Conservation (phyloP, 1,284 basidiomycete genomes). For the Trametes versicolor region DNA sequence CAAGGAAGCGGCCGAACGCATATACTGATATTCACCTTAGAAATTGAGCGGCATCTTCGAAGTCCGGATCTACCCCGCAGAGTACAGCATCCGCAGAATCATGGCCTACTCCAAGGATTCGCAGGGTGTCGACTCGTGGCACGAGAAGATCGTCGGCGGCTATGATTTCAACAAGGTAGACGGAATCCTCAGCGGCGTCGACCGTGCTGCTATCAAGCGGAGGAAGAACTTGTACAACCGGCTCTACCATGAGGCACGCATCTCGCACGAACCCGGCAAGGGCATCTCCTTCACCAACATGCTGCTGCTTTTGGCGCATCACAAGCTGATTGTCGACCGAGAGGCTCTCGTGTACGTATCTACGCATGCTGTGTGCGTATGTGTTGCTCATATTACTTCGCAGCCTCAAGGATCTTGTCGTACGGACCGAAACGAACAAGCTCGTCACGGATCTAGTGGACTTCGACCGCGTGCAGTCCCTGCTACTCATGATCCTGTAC, state of each 20-base stretch:
- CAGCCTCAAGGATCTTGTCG: constrained; percentile 85
- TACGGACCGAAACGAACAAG: constrained; percentile 79
- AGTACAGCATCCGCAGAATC: constrained; percentile 71
- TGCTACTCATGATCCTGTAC: constrained; percentile 80
- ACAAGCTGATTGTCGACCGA: constrained; percentile 91
- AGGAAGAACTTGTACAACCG: constrained; percentile 78
- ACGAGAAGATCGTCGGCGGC: constrained; percentile 52
- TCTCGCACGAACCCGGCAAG: constrained; percentile 74
- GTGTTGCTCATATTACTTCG: constrained; percentile 19
- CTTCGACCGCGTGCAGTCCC: constrained; percentile 83
- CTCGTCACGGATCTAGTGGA: constrained; percentile 86
- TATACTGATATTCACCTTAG: constrained; percentile 49
- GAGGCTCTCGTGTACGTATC: constrained; percentile 83
- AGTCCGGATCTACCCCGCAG: constrained; percentile 81
- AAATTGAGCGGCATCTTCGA: constrained; percentile 86
- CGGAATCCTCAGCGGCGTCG: constrained; percentile 67
- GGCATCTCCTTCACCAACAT: constrained; percentile 95
- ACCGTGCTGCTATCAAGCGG: constrained; percentile 69
- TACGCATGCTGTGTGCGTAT: not conserved
- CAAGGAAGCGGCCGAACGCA: not conserved
- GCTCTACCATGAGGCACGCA: constrained; percentile 87
- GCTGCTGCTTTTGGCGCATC: constrained; percentile 89
- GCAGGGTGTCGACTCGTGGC: constrained; percentile 21
- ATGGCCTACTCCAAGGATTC: constrained; percentile 55
- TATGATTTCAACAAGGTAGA: constrained; percentile 76